Evolutionary conservation across 2,329 filamentous ascomycete genomes (phyloP), one percentile per base, ranked within the genome.

Genomic region (Didymella arachidicola): DNA sequence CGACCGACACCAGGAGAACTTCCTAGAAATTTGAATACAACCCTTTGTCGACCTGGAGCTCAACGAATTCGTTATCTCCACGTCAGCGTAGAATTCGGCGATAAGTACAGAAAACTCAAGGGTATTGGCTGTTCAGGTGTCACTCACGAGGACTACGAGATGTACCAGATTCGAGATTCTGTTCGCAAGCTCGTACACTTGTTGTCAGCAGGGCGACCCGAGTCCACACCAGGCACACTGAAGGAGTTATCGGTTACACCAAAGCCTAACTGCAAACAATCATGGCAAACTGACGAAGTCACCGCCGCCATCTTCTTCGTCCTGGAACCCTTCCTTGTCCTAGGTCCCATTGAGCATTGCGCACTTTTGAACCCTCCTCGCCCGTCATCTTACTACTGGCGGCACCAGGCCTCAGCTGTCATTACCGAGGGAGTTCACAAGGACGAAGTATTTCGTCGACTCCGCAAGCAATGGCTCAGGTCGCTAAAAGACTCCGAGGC

Each of bases 251-350:
- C 32, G 18, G 26, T 46, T 3, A 55, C 10, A 6, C 18, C 32
- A 26, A 16, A 25, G 41, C 45, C 39, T 29, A 29, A 29, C 2
- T 26, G 26, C 3, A 36, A 16, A 7, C 50, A 50, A 27, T 26
- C 12, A 2, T 63, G 61, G 57, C n/a, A 32, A 7, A 29, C 42
- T 10, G 52, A 62, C 30, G 61, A 66, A 32, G 38, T 25, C 8
- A 38, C 46, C 18, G 54, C 59, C 7, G 57, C 56, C 0, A 34
- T 55, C 16, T 56, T 59, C 30, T 49, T 64, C 22, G 47, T 51
- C 22, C 30, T 56, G 14, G 59, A 62, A 14, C 61, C 63, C 2
- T 61, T 66, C 22, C 48, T 43, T 8, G 36, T 11, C n/a, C 10
- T 60, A 4, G n/a, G 45, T 10, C 25, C 46, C 3, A 42, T 64